A percentile compares a stretch with the other conserved stretches of the same genome.
These are phyloP conservation scores for Ceratocystis diversiconidia DNA, from an alignment of 2,329 filamentous ascomycete genomes.

Conservation along the genomic window DNA sequence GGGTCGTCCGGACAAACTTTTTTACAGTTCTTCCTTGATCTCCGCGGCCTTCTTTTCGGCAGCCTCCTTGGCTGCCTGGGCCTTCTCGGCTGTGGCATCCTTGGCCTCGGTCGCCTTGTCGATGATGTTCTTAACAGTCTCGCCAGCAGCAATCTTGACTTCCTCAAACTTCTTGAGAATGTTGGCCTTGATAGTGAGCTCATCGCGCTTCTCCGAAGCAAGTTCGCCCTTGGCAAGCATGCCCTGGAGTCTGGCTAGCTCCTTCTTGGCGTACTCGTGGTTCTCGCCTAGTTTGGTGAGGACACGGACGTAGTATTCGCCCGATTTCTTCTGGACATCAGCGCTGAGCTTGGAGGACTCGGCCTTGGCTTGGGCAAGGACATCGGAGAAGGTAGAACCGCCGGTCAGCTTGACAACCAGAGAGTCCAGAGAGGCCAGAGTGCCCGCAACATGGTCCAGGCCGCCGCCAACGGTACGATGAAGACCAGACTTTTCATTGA, in stretches of 20 bases:
- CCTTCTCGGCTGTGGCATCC: constrained; percentile 28
- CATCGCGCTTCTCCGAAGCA: constrained; percentile 73
- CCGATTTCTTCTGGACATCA: constrained; percentile 55
- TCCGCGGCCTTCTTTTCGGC: constrained; percentile 18
- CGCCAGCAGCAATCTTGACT: constrained; percentile 33
- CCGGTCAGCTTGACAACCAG: constrained; percentile 62
- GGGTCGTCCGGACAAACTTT: neutral
- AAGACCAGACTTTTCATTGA: constrained; percentile 83
- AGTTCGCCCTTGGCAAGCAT: constrained; percentile 78
- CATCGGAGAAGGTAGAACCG: constrained; percentile 39
- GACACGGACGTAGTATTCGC: constrained; percentile 86
- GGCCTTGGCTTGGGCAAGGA: constrained; percentile 58
- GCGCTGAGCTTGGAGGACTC: constrained; percentile 52
- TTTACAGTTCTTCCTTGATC: constrained; percentile 53
- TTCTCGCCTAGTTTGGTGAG: constrained; percentile 72
- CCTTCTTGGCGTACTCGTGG: constrained; percentile 69
- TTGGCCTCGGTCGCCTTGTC: constrained; percentile 10
- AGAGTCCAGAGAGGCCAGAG: constrained; percentile 61
- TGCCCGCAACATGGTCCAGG: constrained; percentile 66
- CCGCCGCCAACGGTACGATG: constrained; percentile 70
- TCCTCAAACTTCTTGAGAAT: constrained; percentile 66
- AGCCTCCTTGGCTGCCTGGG: constrained; percentile 33
- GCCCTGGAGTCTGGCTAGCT: constrained; percentile 63
- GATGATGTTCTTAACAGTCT: constrained; percentile 28
- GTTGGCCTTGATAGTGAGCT: constrained; percentile 75